Evolutionary conservation across 169 alveolate genomes (phyloP), one percentile per base, ranked within the genome.

Genomic region (Plasmodium vivax): DNA sequence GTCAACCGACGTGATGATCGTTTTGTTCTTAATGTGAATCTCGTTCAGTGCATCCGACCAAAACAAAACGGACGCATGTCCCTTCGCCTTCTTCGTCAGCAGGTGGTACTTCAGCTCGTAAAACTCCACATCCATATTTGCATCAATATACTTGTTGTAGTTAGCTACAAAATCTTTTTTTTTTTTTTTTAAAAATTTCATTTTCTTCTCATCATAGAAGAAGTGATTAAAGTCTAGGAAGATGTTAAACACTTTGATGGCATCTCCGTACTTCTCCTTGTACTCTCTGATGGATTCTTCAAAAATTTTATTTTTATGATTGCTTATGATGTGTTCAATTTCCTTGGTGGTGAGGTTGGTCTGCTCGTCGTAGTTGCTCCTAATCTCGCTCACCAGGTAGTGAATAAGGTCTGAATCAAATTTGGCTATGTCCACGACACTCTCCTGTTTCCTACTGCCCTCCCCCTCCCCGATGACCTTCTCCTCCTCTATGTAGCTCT

Each of bases 81-180:
- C 93, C 43, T 85, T 85, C 9, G 85, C 81, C 54, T 85, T 85
- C 80, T 85, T 85, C 16, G 38, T 85, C 45, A 85, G 80, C 38
- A 85, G n/a, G 41, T 85, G 93, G 75, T 85, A 85, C 75, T 85
- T 85, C 30, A 85, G 54, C 19, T 85, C 93, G 43, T 85, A 85
- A 73, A 96, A 93, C 45, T 96, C 95, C 23, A 93, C 93, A 19
- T 96, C 96, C 8, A 95, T 88, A 72, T 93, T 90, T 32, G 96
- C 62, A 51, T 95, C 93, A 30, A 71, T 72, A 32, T 92, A 84
- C 8, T 74, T 85, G 47, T 81, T 84, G 58, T 94, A 84, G 75
- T 75, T 88, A 30, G 83, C 91, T 6, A 92, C 79, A 10, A 83
- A 77, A 47, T 71, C 94, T 0, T 19, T 74, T 30, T 77, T 83